phyloP scores from a whole-genome alignment of 2,329 filamentous ascomycete genomes.

The Bretziella fagacearum region DNA sequence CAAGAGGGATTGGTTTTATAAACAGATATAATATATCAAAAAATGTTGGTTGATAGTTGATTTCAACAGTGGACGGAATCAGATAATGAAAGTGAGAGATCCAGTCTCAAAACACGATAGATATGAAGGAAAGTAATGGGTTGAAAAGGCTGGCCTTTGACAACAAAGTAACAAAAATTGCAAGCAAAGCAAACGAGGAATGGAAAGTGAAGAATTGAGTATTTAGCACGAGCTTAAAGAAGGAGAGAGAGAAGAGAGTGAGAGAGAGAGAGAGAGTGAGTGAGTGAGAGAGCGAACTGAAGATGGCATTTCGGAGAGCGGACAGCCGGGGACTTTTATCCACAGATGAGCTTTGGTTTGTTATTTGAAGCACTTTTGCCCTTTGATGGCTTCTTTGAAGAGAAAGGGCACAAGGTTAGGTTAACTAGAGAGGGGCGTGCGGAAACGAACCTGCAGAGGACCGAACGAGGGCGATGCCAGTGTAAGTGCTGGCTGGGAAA shows the following conservation, averaged over 20 bases:
- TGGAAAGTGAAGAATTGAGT: constrained; percentile 11
- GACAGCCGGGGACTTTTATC: constrained; percentile 11
- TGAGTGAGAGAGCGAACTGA: not conserved
- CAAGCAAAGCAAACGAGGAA: constrained; percentile 11
- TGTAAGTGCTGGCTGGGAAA: not conserved
- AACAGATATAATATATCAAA: constrained; percentile 6
- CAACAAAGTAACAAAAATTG: constrained; percentile 9
- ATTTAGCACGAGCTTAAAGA: constrained; percentile 1
- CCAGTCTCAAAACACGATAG: constrained; percentile 12
- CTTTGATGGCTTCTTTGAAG: not conserved
- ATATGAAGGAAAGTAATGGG: constrained; percentile 1
- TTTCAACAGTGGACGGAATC: constrained; percentile 2
- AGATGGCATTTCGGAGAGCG: not conserved
- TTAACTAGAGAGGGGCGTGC: not conserved
- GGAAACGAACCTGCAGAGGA: not conserved
- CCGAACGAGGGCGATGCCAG: not conserved
- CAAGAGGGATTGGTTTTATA: not conserved
- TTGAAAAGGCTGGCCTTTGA: constrained; percentile 11
- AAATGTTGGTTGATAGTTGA: not conserved
- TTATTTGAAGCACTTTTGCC: not conserved
- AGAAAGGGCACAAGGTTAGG: not conserved
- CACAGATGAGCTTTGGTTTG: not conserved
- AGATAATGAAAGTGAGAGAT: constrained; percentile 13
- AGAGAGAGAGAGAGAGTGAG: constrained; percentile 4
- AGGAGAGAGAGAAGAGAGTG: constrained; percentile 4